These are phyloP conservation scores for Salix brachista DNA, from an alignment of 345 rosid species.

Conservation along the genomic window DNA sequence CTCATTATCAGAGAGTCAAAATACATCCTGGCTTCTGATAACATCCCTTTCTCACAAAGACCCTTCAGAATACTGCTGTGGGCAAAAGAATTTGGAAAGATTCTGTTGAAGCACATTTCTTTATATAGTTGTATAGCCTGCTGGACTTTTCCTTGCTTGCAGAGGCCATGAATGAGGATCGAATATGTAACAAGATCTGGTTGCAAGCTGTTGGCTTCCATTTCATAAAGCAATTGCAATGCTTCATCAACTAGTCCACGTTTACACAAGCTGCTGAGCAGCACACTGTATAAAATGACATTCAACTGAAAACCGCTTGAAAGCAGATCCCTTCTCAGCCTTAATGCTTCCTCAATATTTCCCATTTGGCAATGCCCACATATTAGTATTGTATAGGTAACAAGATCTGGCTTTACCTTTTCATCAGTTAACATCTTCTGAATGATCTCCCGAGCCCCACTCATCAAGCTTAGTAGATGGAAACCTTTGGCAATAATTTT, in stretches of 20 bases:
- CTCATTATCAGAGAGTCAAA: constrained; percentile 44
- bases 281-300: constrained; percentile 41
- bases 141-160: constrained; percentile 60
- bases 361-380: constrained; percentile 60
- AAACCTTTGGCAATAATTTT: constrained; percentile 62
- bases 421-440: constrained; percentile 37
- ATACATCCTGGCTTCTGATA: constrained; percentile 49
- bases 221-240: constrained; percentile 39
- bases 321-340: constrained; percentile 49
- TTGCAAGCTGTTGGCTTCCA: constrained; percentile 46
- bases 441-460: constrained; percentile 42
- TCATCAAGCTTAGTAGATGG: constrained; percentile 47
- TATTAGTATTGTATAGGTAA: constrained; percentile 50
- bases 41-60: constrained; percentile 50
- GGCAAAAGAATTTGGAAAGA: constrained; percentile 43
- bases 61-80: constrained; percentile 50
- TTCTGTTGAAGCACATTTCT: constrained; percentile 46
- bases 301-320: constrained; percentile 47
- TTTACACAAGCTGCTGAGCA: constrained; percentile 70
- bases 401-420: constrained; percentile 54
- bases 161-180: constrained; percentile 63
- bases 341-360: constrained; percentile 50
- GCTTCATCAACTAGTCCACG: constrained; percentile 49
- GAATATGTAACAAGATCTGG: constrained; percentile 64
- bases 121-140: constrained; percentile 48